phyloP scores from a whole-genome alignment of 2,329 filamentous ascomycete species.

The Coleophoma eucalyptorum region DNA sequence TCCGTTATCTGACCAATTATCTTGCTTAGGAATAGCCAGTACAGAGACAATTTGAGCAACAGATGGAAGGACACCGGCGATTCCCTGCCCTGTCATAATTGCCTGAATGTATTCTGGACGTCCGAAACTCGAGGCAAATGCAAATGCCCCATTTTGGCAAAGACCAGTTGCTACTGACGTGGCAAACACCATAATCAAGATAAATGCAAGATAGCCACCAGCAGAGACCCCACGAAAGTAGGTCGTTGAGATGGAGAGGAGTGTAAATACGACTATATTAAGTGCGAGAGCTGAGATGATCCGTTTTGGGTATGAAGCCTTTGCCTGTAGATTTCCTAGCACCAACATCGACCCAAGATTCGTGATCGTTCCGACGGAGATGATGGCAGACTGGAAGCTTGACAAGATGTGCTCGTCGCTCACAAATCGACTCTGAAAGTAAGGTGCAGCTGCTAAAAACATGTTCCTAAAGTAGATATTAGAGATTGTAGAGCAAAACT shows the following conservation, averaged over 20 bases:
- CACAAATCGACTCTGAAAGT: slow-evolving; percentile 81
- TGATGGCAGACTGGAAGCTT: slow-evolving; percentile 87
- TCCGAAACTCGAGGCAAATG: slow-evolving; percentile 83
- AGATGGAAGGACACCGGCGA: slow-evolving; percentile 86
- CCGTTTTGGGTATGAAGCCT: slow-evolving; percentile 82
- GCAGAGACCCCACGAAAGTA: slow-evolving; percentile 60
- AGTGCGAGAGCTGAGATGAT: slow-evolving; percentile 75
- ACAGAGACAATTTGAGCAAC: slow-evolving; percentile 85
- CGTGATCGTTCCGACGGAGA: slow-evolving; percentile 79
- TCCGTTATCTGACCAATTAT: slow-evolving; percentile 22
- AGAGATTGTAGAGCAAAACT: not conserved
- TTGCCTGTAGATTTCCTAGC: slow-evolving; percentile 74
- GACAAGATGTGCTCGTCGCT: slow-evolving; percentile 65
- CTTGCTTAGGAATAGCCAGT: slow-evolving; percentile 54
- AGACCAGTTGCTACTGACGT: slow-evolving; percentile 78
- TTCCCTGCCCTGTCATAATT: slow-evolving; percentile 90
- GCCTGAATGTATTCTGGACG: slow-evolving; percentile 88
- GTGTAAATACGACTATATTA: slow-evolving; percentile 71
- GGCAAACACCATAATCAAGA: slow-evolving; percentile 77
- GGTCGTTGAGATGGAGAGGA: slow-evolving; percentile 78
- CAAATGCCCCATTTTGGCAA: slow-evolving; percentile 91
- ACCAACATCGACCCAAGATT: slow-evolving; percentile 75
- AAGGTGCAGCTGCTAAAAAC: slow-evolving; percentile 92
- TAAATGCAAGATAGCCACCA: slow-evolving; percentile 70
- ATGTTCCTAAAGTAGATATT: slow-evolving; percentile 68